phyloP scores from a whole-genome alignment of 768 basidiomycete species.

The Phanerodontia chrysosporium region DNA sequence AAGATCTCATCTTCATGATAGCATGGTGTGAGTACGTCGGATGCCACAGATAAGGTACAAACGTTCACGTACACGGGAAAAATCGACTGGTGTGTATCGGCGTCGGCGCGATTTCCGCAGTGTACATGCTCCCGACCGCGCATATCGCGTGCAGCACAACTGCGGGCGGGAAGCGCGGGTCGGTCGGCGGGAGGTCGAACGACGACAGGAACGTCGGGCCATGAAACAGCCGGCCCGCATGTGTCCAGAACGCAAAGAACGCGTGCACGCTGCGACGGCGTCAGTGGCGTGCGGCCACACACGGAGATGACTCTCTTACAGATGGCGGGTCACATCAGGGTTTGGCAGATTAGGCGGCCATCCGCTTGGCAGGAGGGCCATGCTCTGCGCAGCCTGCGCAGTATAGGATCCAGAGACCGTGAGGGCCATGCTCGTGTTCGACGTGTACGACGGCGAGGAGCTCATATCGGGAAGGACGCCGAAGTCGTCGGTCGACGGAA shows the following conservation, averaged over 20 bases:
- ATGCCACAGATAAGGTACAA: neutral
- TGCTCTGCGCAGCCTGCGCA: neutral
- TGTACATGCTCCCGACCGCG: conserved; percentile 73
- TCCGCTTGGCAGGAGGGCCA: conserved; percentile 3
- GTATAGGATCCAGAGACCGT: neutral
- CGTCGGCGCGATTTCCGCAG: conserved; percentile 53
- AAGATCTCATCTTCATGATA: conserved; percentile 48
- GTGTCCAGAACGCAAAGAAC: conserved; percentile 77
- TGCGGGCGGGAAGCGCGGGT: conserved; percentile 68
- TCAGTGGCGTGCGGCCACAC: neutral
- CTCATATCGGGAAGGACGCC: neutral
- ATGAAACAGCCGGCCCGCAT: conserved; percentile 69
- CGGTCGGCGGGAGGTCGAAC: conserved; percentile 59
- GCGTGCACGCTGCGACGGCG: conserved; percentile 53
- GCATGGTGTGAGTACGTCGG: neutral
- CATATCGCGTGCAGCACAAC: conserved; percentile 82
- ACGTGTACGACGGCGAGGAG: neutral
- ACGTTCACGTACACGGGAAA: conserved; percentile 1
- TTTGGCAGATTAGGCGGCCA: conserved; percentile 65
- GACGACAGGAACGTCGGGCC: conserved; percentile 58
- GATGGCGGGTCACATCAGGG: conserved; percentile 57
- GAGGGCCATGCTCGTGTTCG: neutral
- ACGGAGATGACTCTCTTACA: conserved; percentile 38
- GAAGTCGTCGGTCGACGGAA: neutral
- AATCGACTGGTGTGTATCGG: conserved; percentile 3